Evolutionary conservation across 768 basidiomycete genomes (phyloP).

Genomic region (Clavaria fumosa): DNA sequence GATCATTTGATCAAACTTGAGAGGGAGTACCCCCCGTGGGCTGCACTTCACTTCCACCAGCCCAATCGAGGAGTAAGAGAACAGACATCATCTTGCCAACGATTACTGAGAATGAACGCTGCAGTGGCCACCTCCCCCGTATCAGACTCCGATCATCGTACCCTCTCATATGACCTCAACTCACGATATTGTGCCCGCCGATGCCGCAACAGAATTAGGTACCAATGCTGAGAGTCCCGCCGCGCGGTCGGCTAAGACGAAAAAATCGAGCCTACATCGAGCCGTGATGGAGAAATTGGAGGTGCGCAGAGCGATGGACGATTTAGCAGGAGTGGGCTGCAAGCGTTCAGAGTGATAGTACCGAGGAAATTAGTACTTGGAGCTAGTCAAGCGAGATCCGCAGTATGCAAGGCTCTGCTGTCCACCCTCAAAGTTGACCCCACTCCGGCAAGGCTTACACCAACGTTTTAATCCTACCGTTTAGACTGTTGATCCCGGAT

Average conservation of each 20-base stretch:
- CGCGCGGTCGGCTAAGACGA: not conserved
- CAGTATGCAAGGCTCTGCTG: too few relatives aligned
- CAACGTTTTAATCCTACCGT: too few relatives aligned
- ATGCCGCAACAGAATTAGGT: too few relatives aligned
- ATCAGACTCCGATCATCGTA: conserved; percentile 62
- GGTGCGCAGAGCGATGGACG: conserved; percentile 37
- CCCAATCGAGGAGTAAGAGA: conserved; percentile 66
- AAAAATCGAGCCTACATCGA: conserved; percentile 32
- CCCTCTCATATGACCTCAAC: conserved; percentile 39
- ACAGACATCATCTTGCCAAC: too few relatives aligned
- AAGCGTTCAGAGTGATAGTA: too few relatives aligned
- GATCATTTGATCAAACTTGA: conserved; percentile 65
- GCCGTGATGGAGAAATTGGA: conserved; percentile 41
- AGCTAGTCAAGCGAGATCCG: too few relatives aligned
- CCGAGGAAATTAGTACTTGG: too few relatives aligned
- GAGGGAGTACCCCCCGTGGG: conserved; percentile 78
- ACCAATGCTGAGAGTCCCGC: not conserved
- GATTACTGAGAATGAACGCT: too few relatives aligned
- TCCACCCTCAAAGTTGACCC: too few relatives aligned
- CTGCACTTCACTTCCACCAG: conserved; percentile 78
- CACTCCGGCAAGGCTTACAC: too few relatives aligned
- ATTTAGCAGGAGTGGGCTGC: conserved; percentile 11
- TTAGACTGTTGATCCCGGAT: too few relatives aligned
- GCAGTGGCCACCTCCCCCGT: conserved; percentile 85
- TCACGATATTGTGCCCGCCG: too few relatives aligned